Base-by-base conservation (phyloP, 305 asterid genomes). In the Salvia sclarea region DNA sequence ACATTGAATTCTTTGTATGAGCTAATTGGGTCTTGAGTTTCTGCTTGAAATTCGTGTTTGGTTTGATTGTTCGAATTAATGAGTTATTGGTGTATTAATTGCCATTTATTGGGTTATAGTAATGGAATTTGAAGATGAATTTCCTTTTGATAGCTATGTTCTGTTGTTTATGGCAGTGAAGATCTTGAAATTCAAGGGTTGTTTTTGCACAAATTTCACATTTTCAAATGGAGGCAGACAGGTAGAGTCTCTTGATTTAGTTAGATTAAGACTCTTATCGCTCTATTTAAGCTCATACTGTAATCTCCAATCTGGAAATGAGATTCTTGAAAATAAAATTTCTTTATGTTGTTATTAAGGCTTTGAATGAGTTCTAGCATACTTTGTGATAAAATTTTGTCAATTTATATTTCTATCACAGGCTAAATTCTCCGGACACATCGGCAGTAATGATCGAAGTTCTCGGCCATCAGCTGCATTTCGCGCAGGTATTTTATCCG, bases 401-500 rank as follows among this genome's bases (percentile, higher is more conserved):
- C 22, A 63, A 28, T 20, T 56, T 31, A 13, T 47, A 24, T 71
- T 65, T 44, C 20, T 33, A 13, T 50, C 20, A 47, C 89, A 92
- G 98, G 65, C 76, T 92, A 58, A 92, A 92, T 79, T 84, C 96
- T 64, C 98, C 98, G 3, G 60, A 86, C 72, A 88, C 96, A 58
- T 89, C 96, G 30, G 91, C 92, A 18, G 83, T 92, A 64, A 21
- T 55, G 50, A 78, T 92, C 60, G 98, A 92, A 77, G 92, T 82
- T 60, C 86, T 89, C 8, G 98, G 98, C 30, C 84, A 85, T 78
- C 90, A 88, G 71, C 98, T 92, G 81, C 96, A 92, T 68, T 92
- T 89, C 75, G 75, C 95, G 18, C 98, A 92, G 96, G 98, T 92
- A 86, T 63, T 63, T 38, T 54, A 25, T 54, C 24, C 3, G 8